Base-by-base conservation (phyloP, 2,329 filamentous ascomycete species). In the Intubia oerlemansii region DNA sequence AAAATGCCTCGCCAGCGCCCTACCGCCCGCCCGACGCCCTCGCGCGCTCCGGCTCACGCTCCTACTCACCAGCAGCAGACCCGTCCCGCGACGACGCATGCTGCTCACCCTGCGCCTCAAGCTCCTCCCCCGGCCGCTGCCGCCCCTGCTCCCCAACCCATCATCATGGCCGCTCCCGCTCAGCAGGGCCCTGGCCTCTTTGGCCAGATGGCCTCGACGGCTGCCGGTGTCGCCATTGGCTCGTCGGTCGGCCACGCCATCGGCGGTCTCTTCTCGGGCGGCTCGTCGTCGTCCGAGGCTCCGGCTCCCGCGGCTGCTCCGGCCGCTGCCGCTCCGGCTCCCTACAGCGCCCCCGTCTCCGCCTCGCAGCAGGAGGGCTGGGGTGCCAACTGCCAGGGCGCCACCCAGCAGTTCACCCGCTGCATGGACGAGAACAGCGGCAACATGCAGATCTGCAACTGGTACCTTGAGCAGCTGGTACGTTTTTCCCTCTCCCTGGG, bases 351-450 rank as follows among this genome's bases (percentile, higher is more conserved):
- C 7, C 24, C 30, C 4, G 8, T n/a, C 8, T 15, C 25, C 10
- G 20, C 27, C 9, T 24, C 49, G 23, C 52, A 65, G 43, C 59
- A 62, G 47, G 57, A 59, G 51, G 58, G 59, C 51, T 59, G 54
- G 45, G 51, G 54, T 46, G 62, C 54, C 52, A 77, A 76, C 50
- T 98, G 88, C 57, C 69, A 70, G 38, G 67, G 62, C 31, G 81
- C 88, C 42, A 71, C 82, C 31, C 69, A 72, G 53, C 69, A 66
- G 55, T 95, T 98, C 64, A 84, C 81, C 45, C 76, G 74, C 59
- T 98, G 88, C 65, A 76, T 98, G 74, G 84, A 95, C 52, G 79
- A 95, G 47, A 77, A 98, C 53, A 60, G 71, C 48, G 88, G 88
- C 42, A 82, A 88, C 56, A 71, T 98, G 75, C 74, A 76, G 48